Percentiles rank a stretch among this genome's conserved stretches.
phyloP scores from a whole-genome alignment of 2,329 filamentous ascomycete genomes.

The Fusarium burgessii region DNA sequence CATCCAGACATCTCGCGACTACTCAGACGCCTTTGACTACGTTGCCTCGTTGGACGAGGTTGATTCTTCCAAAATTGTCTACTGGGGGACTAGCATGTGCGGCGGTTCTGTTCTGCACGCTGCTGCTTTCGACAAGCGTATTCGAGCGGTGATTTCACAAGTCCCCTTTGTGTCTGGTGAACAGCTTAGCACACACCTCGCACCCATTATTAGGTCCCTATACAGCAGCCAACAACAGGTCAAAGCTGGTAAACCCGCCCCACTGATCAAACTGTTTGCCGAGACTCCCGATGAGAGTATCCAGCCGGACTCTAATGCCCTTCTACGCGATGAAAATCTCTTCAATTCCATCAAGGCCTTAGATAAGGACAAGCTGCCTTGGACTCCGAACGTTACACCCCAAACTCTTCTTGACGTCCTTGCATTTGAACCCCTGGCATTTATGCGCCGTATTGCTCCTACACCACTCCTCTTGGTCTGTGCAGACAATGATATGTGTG shows the following conservation, averaged over 20 bases:
- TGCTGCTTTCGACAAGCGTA: background rate
- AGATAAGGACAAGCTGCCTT: background rate
- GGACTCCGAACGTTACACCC: background rate
- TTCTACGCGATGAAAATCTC: background rate
- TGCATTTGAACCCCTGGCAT: background rate
- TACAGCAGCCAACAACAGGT: background rate
- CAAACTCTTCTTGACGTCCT: background rate
- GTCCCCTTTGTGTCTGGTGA: background rate
- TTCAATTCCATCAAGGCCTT: background rate
- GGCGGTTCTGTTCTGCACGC: background rate
- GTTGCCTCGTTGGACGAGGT: background rate
- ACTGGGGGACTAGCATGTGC: constrained; percentile 1
- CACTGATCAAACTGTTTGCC: background rate
- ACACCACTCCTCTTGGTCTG: background rate
- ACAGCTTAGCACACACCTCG: background rate
- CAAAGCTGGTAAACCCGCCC: background rate
- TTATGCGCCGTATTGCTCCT: background rate
- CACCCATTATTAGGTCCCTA: background rate
- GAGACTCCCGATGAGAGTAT: background rate
- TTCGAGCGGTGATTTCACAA: background rate
- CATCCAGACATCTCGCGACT: background rate
- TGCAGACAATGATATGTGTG: background rate
- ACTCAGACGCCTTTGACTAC: background rate
- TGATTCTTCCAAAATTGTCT: background rate
- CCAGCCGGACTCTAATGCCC: background rate